Base-by-base conservation (phyloP, 257 asterid species). In the Voacanga thouarsii region DNA sequence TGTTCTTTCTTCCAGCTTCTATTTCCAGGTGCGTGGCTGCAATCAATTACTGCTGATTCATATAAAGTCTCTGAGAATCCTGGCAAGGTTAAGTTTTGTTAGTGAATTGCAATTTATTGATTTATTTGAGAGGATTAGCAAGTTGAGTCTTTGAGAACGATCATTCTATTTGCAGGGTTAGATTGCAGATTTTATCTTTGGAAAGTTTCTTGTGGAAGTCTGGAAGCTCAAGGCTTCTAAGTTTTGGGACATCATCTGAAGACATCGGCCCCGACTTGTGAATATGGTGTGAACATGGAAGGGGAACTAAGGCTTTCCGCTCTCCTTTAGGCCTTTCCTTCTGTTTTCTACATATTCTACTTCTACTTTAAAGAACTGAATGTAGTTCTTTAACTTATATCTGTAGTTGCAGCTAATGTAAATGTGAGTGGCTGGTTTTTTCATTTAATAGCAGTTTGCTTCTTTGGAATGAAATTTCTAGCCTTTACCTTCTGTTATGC, bases 11-110 rank as follows among this genome's bases (percentile, higher is more conserved):
- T 84, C 80, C 90, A 91, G 97, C 30, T 26, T 80, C 81, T 81
- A 65, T 87, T 82, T 80, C 97, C 97, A 61, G 94, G 97, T 71
- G 51, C 82, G 75, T 86, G 93, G 90, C 74, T 91, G 84, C 65
- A 83, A 33, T 81, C 90, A 26, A 83, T 91, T 39, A 87, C 92
- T 47, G 87, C 86, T 11, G 92, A 88, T 63, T 75, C 90, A 0
- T 89, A 91, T 73, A 86, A 83, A 83, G 92, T 88, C 8, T 83
- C 88, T 5, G 89, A 86, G 49, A 85, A 72, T 80, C 80, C 82
- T 56, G 79, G 82, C 43, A 92, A 92, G 97, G 97, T 87, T 80
- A 78, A 41, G 74, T 71, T 75, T 77, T 65, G 57, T 24, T 80
- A n/a, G 19, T 33, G 56, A 49, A 37, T 76, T 33, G 44, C 70